Base-by-base conservation (phyloP, 768 basidiomycete species). In the Wakefieldia striispora region DNA sequence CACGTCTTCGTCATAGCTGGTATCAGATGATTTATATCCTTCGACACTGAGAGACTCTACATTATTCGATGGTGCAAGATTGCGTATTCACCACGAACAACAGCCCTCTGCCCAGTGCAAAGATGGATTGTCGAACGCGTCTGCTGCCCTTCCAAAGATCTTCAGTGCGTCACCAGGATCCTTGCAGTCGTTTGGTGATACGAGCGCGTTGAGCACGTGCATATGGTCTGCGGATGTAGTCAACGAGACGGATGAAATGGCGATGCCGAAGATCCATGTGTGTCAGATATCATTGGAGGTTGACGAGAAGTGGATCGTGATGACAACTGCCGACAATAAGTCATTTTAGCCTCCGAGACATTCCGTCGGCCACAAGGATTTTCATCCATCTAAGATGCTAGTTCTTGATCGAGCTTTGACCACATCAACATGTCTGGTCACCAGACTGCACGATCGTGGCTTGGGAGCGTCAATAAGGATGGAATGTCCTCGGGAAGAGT, bases 111-210 rank as follows among this genome's bases (percentile, higher is more conserved):
- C 61, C 50, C 16, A 21, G 47, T 52, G 49, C 31, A 48, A 27
- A 7, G 59, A 40, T 1, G 65, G 64, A 41, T 58, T 43, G 42
- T 66, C 64, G 35, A 68, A 66, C 26, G 65, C 65, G 19, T 66
- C 66, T 17, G 65, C 66, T 1, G 66, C 54, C 43, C 61, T 55
- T 43, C 53, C 64, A 2, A 66, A 59, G 29, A 66, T 51, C 43
- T 53, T 53, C 1, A 68, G 11, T 0, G 50, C 62, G 20, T 66
- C 62, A 27, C 55, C 55, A 0, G 42, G 14, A 11, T 50, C 26
- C 31, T 11, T 27, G 3, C 16, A 38, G 6, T 37, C 40, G 4
- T 24, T 31, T 6, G 47, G 19, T 5, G 50, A 31, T 26, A 39
- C 44, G 17, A 33, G 44, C n/a, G n/a, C 29, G 42, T 17, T 40